These are phyloP conservation scores for Ophiostoma fasciatum DNA, from an alignment of 2,329 filamentous ascomycete genomes.

Conservation along the genomic window DNA sequence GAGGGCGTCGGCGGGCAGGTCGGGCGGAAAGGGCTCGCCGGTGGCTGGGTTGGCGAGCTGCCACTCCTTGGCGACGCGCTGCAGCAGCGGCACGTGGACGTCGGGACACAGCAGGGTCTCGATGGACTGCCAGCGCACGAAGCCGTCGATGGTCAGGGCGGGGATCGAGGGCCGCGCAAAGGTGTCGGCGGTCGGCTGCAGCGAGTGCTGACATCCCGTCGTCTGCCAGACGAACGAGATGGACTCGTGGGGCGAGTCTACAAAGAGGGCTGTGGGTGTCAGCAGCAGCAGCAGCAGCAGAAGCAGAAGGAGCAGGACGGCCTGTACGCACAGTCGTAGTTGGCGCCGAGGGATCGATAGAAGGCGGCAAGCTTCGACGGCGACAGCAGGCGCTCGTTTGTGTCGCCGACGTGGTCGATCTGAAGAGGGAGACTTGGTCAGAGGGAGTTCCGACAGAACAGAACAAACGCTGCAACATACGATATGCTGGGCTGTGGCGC, in stretches of 20 bases:
- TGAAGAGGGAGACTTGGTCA: too few relatives aligned
- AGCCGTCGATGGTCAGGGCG: slow-evolving; percentile 68
- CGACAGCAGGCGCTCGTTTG: slow-evolving; percentile 35
- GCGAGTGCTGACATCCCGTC: slow-evolving; percentile 75
- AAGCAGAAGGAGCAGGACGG: too few relatives aligned
- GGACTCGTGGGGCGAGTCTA: slow-evolving; percentile 54
- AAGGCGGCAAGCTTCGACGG: slow-evolving; percentile 62
- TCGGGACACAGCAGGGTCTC: slow-evolving; percentile 78
- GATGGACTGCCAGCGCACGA: slow-evolving; percentile 86
- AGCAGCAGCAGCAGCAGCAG: too few relatives aligned
- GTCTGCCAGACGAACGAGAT: slow-evolving; percentile 89
- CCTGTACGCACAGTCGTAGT: slow-evolving; percentile 47
- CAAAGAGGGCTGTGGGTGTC: slow-evolving; percentile 50
- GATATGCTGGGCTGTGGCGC: slow-evolving; percentile 54
- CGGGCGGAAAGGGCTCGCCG: slow-evolving; percentile 47
- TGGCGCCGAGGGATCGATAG: slow-evolving; percentile 58
- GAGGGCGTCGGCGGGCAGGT: slow-evolving; percentile 47
- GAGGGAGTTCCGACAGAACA: too few relatives aligned
- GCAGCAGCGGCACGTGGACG: slow-evolving; percentile 73
- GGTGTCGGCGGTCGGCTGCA: slow-evolving; percentile 61
- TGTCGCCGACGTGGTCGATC: slow-evolving; percentile 45
- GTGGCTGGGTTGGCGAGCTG: slow-evolving; percentile 61
- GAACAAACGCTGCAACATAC: too few relatives aligned
- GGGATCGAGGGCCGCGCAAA: slow-evolving; percentile 67
- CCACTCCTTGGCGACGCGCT: slow-evolving; percentile 66